A percentile compares a stretch with the other conserved stretches of the same genome.
Conservation (phyloP, 345 rosid genomes). For the Odontarrhena argentea region DNA sequence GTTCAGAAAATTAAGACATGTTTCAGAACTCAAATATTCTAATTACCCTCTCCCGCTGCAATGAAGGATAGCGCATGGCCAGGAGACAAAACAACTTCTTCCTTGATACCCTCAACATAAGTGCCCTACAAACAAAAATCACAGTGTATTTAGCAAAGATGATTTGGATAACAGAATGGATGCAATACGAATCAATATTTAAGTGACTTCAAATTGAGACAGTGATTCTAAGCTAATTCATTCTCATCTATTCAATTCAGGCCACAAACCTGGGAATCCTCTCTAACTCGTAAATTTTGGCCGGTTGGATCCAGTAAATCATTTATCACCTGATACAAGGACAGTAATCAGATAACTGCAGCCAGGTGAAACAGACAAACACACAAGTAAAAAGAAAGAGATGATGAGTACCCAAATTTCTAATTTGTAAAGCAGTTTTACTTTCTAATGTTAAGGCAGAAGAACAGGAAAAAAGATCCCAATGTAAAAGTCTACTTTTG, state of each 20-base stretch:
- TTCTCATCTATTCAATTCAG: constrained; percentile 5
- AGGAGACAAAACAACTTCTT: constrained; percentile 98
- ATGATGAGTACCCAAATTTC: constrained; percentile 7
- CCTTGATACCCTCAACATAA: constrained; percentile 98
- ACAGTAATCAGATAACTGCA: constrained; percentile 25
- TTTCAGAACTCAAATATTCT: constrained; percentile 6
- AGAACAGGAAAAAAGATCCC: constrained; percentile 14
- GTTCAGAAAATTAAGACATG: constrained; percentile 7
- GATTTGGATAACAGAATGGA: background rate
- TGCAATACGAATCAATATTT: constrained; percentile 7
- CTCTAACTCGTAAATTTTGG: constrained; percentile 98
- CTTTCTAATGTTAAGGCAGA: constrained; percentile 3
- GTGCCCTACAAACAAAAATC: constrained; percentile 66
- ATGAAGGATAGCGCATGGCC: constrained; percentile 97
- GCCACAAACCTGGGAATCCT: constrained; percentile 86
- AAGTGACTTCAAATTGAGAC: constrained; percentile 1
- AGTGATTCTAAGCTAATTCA: background rate
- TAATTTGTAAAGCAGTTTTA: constrained; percentile 3
- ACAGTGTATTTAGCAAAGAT: constrained; percentile 15
- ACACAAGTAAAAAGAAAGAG: constrained; percentile 11
- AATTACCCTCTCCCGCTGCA: constrained; percentile 98
- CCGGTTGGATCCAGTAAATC: constrained; percentile 99
- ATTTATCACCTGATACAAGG: constrained; percentile 83
- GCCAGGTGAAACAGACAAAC: constrained; percentile 21
- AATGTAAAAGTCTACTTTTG: constrained; percentile 9